Conservation (phyloP, 148 eudicot species). For the Amaranthus palmeri region DNA sequence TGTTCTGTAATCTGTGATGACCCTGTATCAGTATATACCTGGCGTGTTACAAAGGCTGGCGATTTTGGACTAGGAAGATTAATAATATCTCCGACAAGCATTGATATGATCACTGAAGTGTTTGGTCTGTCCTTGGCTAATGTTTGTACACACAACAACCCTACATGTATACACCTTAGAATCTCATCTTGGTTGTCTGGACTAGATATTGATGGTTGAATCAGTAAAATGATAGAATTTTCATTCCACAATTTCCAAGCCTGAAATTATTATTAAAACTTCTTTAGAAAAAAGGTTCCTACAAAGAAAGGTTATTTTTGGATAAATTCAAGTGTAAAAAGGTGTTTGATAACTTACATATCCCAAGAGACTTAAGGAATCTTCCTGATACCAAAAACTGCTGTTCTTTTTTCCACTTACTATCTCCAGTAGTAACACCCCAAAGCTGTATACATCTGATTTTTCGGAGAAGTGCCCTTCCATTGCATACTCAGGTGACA, state of each 20-base stretch:
- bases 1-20: background rate
- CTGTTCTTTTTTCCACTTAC: constrained; percentile 35
- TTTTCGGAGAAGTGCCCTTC: constrained; percentile 38
- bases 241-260: constrained; percentile 53
- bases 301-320: too few species aligned
- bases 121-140: constrained; percentile 33
- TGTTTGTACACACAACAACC: constrained; percentile 45
- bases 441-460: constrained; percentile 41
- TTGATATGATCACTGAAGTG: constrained; percentile 26
- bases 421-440: constrained; percentile 37
- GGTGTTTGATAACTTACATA: constrained; percentile 20
- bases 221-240: constrained; percentile 12
- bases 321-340: too few species aligned
- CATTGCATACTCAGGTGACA: constrained; percentile 39
- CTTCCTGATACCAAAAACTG: constrained; percentile 24
- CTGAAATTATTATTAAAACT: constrained; percentile 19
- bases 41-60: constrained; percentile 29
- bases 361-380: constrained; percentile 25
- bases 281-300: too few species aligned
- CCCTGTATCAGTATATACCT: background rate
- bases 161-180: constrained; percentile 33
- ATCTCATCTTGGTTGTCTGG: constrained; percentile 16
- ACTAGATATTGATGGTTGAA: constrained; percentile 21
- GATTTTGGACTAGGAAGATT: constrained; percentile 27
- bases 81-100: constrained; percentile 26